Conservation (phyloP, 2,329 filamentous ascomycete species). For the Neurospora crassa region DNA sequence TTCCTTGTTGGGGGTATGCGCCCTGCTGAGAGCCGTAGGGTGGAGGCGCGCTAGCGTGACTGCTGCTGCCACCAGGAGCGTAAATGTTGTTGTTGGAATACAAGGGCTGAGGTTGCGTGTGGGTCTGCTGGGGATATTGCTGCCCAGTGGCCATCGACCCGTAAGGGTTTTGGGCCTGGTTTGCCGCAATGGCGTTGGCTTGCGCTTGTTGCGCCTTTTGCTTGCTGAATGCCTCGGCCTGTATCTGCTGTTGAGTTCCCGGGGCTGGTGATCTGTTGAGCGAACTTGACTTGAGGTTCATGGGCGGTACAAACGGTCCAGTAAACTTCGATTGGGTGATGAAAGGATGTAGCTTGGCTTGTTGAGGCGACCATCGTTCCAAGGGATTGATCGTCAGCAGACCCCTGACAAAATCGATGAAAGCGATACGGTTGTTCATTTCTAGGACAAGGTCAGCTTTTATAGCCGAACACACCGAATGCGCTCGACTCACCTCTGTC, state of each 20-base stretch:
- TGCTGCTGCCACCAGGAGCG: slow-evolving; percentile 42
- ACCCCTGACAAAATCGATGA: slow-evolving; percentile 95
- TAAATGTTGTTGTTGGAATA: slow-evolving; percentile 83
- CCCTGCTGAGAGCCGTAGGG: slow-evolving; percentile 67
- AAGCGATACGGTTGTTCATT: slow-evolving; percentile 95
- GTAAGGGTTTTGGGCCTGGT: slow-evolving; percentile 63
- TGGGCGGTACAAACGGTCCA: slow-evolving; percentile 89
- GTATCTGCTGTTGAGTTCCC: slow-evolving; percentile 90
- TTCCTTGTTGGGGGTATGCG: slow-evolving; percentile 62
- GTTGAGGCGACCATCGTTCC: slow-evolving; percentile 94
- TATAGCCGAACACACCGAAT: not conserved
- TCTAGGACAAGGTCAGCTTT: slow-evolving; percentile 44
- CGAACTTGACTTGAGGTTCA: slow-evolving; percentile 86
- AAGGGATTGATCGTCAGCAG: slow-evolving; percentile 90
- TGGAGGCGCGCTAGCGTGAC: slow-evolving; percentile 55
- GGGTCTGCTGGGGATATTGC: slow-evolving; percentile 37
- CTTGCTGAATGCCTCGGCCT: slow-evolving; percentile 88
- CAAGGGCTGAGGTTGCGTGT: slow-evolving; percentile 49
- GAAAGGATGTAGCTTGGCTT: slow-evolving; percentile 94
- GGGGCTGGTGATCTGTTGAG: slow-evolving; percentile 81
- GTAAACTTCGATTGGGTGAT: slow-evolving; percentile 98
- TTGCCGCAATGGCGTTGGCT: slow-evolving; percentile 55
- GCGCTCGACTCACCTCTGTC: slow-evolving; percentile 65
- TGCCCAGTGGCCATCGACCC: slow-evolving; percentile 32
- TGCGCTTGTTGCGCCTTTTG: slow-evolving; percentile 69